Evolutionary conservation across 148 eudicot genomes (phyloP).

Genomic region (Spergularia bocconei): DNA sequence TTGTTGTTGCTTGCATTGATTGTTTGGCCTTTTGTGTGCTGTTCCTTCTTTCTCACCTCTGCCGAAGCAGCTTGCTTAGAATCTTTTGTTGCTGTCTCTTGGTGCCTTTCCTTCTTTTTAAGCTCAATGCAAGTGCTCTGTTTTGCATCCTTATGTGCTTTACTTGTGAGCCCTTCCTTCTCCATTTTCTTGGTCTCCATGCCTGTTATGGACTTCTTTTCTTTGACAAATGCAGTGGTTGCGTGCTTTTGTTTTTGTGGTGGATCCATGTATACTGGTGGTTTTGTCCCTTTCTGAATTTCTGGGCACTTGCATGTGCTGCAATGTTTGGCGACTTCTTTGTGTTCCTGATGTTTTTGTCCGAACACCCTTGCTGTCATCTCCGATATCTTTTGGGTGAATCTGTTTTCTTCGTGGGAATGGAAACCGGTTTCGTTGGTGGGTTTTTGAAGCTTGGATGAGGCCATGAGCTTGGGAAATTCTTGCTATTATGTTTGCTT

Average conservation of each 20-base stretch:
- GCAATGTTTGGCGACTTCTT: slow-evolving; percentile 30
- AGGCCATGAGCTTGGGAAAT: slow-evolving; percentile 32
- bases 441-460: slow-evolving; percentile 38
- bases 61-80: slow-evolving; percentile 11
- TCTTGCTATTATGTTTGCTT: neutral
- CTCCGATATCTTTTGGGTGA: slow-evolving; percentile 35
- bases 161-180: slow-evolving; percentile 17
- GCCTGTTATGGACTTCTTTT: neutral
- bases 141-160: slow-evolving; percentile 19
- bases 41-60: slow-evolving; percentile 20
- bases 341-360: slow-evolving; percentile 31
- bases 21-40: slow-evolving; percentile 17
- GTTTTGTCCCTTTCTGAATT: slow-evolving; percentile 5
- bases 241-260: slow-evolving; percentile 19
- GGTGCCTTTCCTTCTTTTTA: slow-evolving; percentile 23
- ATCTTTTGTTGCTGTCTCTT: slow-evolving; percentile 7
- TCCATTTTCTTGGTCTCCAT: slow-evolving; percentile 17
- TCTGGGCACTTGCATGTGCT: slow-evolving; percentile 30
- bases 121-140: slow-evolving; percentile 14
- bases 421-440: slow-evolving; percentile 13
- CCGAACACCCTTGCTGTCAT: slow-evolving; percentile 35
- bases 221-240: neutral
- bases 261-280: slow-evolving; percentile 16
- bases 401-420: slow-evolving; percentile 25
- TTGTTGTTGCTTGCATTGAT: slow-evolving; percentile 14